phyloP scores from a whole-genome alignment of 2,329 filamentous ascomycete species.

The Aspergillus chevalieri region DNA sequence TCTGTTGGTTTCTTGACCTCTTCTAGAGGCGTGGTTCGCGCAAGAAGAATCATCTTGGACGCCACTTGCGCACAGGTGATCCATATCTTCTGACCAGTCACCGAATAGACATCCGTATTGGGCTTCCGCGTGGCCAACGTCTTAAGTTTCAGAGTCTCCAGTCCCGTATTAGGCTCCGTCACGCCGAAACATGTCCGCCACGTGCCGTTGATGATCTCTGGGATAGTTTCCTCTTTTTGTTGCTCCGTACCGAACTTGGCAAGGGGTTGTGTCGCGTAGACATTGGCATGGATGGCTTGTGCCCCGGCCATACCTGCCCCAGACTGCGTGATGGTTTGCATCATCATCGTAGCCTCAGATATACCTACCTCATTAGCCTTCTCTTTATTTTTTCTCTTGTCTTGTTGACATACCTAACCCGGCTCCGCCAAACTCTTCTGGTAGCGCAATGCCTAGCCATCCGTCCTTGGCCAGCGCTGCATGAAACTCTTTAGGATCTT shows the following conservation, averaged over 20 bases:
- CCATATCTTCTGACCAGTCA: conserved; percentile 82
- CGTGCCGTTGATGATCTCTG: conserved; percentile 64
- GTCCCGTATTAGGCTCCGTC: conserved; percentile 74
- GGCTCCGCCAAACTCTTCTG: conserved; percentile 66
- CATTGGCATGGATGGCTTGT: conserved; percentile 53
- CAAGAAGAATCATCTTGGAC: conserved; percentile 74
- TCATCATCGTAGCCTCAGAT: conserved; percentile 78
- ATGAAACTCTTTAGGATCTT: conserved; percentile 71
- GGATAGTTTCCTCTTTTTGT: conserved; percentile 60
- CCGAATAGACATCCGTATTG: conserved; percentile 53
- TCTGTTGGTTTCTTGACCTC: conserved; percentile 65
- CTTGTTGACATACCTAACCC: conserved; percentile 49
- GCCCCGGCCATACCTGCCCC: conserved; percentile 72
- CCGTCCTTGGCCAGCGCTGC: conserved; percentile 66
- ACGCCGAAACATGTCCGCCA: conserved; percentile 75
- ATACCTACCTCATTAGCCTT: conserved; percentile 40
- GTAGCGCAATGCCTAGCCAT: conserved; percentile 75
- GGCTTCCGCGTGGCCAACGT: conserved; percentile 55
- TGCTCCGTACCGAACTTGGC: conserved; percentile 64
- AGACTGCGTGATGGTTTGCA: conserved; percentile 69
- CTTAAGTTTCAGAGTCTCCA: conserved; percentile 67
- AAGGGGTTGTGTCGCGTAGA: conserved; percentile 59
- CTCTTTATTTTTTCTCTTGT: too few species aligned
- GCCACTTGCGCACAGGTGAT: conserved; percentile 81
- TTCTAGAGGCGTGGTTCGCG: conserved; percentile 65